phyloP scores from a whole-genome alignment of 495 filamentous ascomycete genomes.

The Paragyromitra xinjiangensis region DNA sequence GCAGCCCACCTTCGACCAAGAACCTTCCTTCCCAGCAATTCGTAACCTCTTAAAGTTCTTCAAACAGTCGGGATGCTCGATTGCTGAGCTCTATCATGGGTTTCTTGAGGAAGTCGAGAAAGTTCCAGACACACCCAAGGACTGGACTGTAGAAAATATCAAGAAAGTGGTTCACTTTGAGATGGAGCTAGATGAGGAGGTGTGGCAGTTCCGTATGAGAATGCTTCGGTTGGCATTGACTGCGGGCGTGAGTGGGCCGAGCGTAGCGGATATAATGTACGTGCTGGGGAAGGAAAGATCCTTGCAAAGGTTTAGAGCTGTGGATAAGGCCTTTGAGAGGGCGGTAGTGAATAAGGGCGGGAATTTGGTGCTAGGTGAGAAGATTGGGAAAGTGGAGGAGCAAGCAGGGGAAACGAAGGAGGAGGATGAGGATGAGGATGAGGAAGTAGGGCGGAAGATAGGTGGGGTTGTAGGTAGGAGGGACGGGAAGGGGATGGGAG shows the following conservation, averaged over 20 bases:
- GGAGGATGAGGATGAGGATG: neutral
- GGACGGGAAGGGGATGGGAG: neutral
- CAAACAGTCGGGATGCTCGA: slow-evolving; percentile 15
- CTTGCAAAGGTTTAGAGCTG: slow-evolving; percentile 66
- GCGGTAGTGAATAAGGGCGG: neutral
- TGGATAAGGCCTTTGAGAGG: slow-evolving; percentile 14
- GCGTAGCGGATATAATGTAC: slow-evolving; percentile 67
- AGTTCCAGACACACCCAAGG: slow-evolving; percentile 27
- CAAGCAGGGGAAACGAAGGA: neutral
- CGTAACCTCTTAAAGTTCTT: slow-evolving; percentile 45
- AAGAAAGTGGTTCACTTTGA: slow-evolving; percentile 44
- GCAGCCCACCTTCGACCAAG: slow-evolving; percentile 59
- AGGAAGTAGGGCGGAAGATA: neutral
- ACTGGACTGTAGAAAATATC: slow-evolving; percentile 57
- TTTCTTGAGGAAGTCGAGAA: slow-evolving; percentile 35
- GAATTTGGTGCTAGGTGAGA: neutral
- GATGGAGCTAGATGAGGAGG: slow-evolving; percentile 37
- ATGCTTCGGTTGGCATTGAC: slow-evolving; percentile 75
- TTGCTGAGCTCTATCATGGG: slow-evolving; percentile 42
- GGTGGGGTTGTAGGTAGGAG: neutral
- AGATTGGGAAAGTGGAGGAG: neutral
- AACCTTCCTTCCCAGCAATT: slow-evolving; percentile 17
- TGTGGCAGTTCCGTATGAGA: slow-evolving; percentile 60
- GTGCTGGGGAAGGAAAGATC: slow-evolving; percentile 71
- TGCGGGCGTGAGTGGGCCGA: slow-evolving; percentile 68